Conservation (phyloP, 257 asterid species). For the Thymus quinquecostatus region DNA sequence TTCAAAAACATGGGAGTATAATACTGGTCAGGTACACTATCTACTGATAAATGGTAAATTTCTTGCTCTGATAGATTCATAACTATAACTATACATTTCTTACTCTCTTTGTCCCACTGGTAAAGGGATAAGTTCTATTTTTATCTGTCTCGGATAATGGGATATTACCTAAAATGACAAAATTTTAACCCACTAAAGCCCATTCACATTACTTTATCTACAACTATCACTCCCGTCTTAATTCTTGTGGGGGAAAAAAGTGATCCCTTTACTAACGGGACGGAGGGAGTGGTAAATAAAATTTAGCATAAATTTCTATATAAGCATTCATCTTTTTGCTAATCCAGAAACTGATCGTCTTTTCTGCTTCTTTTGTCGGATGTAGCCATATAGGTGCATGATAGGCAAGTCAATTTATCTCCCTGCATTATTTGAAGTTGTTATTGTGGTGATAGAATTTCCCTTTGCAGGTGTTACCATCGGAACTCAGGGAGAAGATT, state of each 20-base stretch:
- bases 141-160: too few relatives aligned
- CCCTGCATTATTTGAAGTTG: slow-evolving; percentile 22
- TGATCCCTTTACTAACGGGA: too few relatives aligned
- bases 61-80: not conserved
- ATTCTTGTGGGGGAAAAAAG: too few relatives aligned
- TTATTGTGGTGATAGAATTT: slow-evolving; percentile 22
- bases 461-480: slow-evolving; percentile 63
- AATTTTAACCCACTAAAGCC: not conserved
- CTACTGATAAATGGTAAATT: too few relatives aligned
- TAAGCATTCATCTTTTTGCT: slow-evolving; percentile 16
- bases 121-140: too few relatives aligned
- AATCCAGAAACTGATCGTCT: slow-evolving; percentile 13
- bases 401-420: not conserved
- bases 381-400: not conserved
- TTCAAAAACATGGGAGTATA: too few relatives aligned
- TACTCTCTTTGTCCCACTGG: too few relatives aligned
- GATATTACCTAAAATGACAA: too few relatives aligned
- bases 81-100: not conserved
- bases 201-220: not conserved
- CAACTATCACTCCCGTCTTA: too few relatives aligned
- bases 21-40: too few relatives aligned
- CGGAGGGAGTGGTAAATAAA: not conserved
- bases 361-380: slow-evolving; percentile 23
- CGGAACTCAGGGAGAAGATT: slow-evolving; percentile 48
- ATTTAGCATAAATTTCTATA: not conserved